These are phyloP conservation scores for Pseudogymnoascus sp. DNA, from an alignment of 2,329 filamentous ascomycete genomes.

Conservation along the genomic window DNA sequence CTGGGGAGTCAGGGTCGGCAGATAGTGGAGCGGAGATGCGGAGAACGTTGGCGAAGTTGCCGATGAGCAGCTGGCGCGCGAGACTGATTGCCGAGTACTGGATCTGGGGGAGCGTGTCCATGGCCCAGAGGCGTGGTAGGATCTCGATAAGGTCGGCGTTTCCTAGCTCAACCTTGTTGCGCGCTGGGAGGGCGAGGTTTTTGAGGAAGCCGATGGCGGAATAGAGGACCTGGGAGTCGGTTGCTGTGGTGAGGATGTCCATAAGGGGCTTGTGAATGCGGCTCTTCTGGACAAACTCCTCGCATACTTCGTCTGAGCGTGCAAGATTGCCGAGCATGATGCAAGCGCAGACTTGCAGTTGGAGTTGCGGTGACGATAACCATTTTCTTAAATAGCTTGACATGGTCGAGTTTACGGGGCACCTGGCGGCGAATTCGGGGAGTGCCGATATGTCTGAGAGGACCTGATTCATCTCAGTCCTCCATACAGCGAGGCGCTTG, in stretches of 20 bases:
- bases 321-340: conserved; percentile 55
- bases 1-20: conserved; percentile 30
- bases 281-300: conserved; percentile 40
- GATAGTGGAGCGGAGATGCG: conserved; percentile 39
- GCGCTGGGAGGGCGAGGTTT: conserved; percentile 51
- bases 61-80: conserved; percentile 47
- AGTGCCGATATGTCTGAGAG: conserved; percentile 45
- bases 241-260: conserved; percentile 36
- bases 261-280: conserved; percentile 40
- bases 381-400: conserved; percentile 40
- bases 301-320: conserved; percentile 48
- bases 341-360: conserved; percentile 50
- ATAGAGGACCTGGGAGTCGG: conserved; percentile 47
- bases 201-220: conserved; percentile 53
- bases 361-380: conserved; percentile 35
- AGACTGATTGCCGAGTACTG: conserved; percentile 55
- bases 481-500: conserved; percentile 43
- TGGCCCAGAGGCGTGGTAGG: conserved; percentile 47
- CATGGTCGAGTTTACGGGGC: conserved; percentile 37
- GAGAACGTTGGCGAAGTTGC: conserved; percentile 44
- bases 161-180: conserved; percentile 47
- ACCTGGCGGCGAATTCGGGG: conserved; percentile 37
- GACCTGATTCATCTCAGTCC: conserved; percentile 42
- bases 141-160: conserved; percentile 39
- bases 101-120: conserved; percentile 47